Conservation (phyloP, 495 filamentous ascomycete genomes). For the Xylaria castorea region DNA sequence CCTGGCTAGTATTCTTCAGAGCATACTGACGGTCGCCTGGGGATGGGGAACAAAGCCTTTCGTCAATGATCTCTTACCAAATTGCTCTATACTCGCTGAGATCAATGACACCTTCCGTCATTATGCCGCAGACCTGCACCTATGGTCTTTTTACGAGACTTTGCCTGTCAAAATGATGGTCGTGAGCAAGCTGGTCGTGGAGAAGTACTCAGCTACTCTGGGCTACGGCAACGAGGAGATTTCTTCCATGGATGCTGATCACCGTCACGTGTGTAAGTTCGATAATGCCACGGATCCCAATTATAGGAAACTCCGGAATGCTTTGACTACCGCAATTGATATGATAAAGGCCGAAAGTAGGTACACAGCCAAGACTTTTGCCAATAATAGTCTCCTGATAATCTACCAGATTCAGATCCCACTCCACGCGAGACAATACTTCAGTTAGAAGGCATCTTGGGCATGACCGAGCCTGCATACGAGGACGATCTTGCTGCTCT, state of each 20-base stretch:
- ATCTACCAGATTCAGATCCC: slow-evolving; percentile 16
- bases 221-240: slow-evolving; percentile 41
- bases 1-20: slow-evolving; percentile 49
- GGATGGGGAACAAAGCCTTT: slow-evolving; percentile 16
- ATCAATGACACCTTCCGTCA: slow-evolving; percentile 45
- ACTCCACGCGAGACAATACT: slow-evolving; percentile 18
- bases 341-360: slow-evolving; percentile 30
- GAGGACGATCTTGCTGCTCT: slow-evolving; percentile 34
- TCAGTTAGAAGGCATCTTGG: slow-evolving; percentile 18
- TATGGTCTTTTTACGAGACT: slow-evolving; percentile 47
- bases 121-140: slow-evolving; percentile 31
- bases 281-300: slow-evolving; percentile 36
- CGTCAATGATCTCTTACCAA: slow-evolving; percentile 25
- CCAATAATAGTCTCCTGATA: slow-evolving; percentile 18
- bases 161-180: slow-evolving; percentile 28
- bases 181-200: slow-evolving; percentile 40
- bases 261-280: slow-evolving; percentile 47
- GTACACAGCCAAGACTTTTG: slow-evolving; percentile 14
- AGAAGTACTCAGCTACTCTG: slow-evolving; percentile 42
- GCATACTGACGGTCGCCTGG: slow-evolving; percentile 10
- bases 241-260: slow-evolving; percentile 42
- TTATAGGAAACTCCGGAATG: slow-evolving; percentile 41
- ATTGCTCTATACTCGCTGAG: slow-evolving; percentile 12
- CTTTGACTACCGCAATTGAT: slow-evolving; percentile 39
- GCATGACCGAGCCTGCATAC: slow-evolving; percentile 6